Evolutionary conservation across 768 basidiomycete species (phyloP), one percentile per base, ranked within the genome.

Genomic region (Tylopilus subfusipes): DNA sequence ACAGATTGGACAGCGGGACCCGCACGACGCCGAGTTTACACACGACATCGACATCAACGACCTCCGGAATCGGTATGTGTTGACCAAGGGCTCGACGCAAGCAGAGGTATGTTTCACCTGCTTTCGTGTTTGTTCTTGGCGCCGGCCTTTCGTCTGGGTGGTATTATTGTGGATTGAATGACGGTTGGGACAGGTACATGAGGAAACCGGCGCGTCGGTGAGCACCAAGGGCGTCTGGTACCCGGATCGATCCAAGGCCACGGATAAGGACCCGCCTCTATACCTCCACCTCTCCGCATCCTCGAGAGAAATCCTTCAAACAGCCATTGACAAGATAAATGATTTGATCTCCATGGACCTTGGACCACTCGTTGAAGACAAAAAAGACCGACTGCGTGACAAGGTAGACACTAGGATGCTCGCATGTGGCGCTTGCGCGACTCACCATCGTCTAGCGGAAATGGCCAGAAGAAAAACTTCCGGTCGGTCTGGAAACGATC

Each of bases 1-100:
- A 55, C 60, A 76, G 61, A 65, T 75, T 55, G 78, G 78, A 18
- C 63, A 72, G 47, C 82, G 82, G 59, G 90, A 91, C 65, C 76
- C 77, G 2, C 83, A 88, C 46, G 89, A 91, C 61, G 90, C 79
- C 40, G 90, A 90, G 43, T 98, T 86, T 62, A 86, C 84, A 13
- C 82, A 90, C 60, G 92, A 97, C 65, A 95, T 98, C 52, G 96
- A 98, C 69, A 97, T 98, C 70, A 98, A 98, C 69, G 95, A 98
- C 71, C 78, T 94, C 46, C 77, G 95, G 68, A 98, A 98, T 73
- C 80, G 96, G 60, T 98, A 98, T 71, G 75, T 98, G 68, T 75
- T 98, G 64, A 98, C 95, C 44, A 96, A 92, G 70, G 92, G 93
- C 3, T 80, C 89, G 12, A 98, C 96, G 3, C 96, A 98, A 72